Base-by-base conservation (phyloP, 148 eudicot species). In the Diospyros lotus region DNA sequence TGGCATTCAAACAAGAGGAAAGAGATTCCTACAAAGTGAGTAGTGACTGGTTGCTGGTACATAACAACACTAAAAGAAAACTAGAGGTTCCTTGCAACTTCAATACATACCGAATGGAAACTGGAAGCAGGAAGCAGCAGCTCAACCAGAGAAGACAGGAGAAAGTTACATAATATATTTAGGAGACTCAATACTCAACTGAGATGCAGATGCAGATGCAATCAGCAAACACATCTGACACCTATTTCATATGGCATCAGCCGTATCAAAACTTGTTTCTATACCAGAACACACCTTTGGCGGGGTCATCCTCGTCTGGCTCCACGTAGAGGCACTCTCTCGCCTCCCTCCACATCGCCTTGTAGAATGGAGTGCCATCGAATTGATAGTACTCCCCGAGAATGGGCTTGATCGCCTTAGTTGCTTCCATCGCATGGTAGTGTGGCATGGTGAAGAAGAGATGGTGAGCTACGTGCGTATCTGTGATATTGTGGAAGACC, bases 351-450 rank as follows among this genome's bases (percentile, higher is more conserved):
- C 91, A 87, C 65, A 83, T 46, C 1, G 91, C 89, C 74, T 79
- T 78, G 69, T 61, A 79, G 58, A 85, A 81, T 3, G 87, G 89
- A 3, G 76, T 79, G 1, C 78, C 79, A 53, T 87, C 91, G 44
- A 85, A 83, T 64, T 72, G 91, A 73, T 87, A 85, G 64, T 87
- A 87, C 42, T 85, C 79, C 38, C 87, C 86, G 5, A 87, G 84
- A 28, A 87, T 52, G 4, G 91, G 91, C 80, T 76, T 87, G 6
- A 87, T 83, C 46, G 85, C 91, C 43, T 81, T 79, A 12, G 88
- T 87, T 60, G 91, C 91, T 77, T 87, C 91, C 91, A 77, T 73
- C 6, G 88, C 91, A 69, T 87, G 79, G 60, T 88, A 88, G 65
- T 86, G 91, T 5, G 91, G 91, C 86, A 88, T 88, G 4, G 82